These are phyloP conservation scores for Cryptococcus sp. DNA, from an alignment of 1,284 basidiomycete species.

Conservation along the genomic window DNA sequence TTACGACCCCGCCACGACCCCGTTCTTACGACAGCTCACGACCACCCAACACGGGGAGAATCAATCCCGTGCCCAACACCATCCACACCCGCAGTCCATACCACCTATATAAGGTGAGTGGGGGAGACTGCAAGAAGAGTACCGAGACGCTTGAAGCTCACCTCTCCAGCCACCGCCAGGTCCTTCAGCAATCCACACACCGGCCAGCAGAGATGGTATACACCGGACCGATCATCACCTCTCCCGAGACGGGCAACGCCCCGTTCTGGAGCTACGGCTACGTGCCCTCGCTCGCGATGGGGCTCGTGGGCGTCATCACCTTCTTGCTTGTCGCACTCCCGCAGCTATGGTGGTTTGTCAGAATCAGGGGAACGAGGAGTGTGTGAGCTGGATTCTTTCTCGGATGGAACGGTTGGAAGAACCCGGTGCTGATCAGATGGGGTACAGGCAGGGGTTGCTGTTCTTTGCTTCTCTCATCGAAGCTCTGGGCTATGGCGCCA, in stretches of 20 bases:
- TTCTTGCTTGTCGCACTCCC: constrained; percentile 17
- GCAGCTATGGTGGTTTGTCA: constrained; percentile 28
- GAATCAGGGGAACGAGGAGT: constrained; percentile 22
- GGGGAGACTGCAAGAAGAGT: too few species aligned
- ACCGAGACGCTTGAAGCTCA: too few species aligned
- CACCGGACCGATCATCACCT: constrained; percentile 20
- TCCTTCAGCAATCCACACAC: background rate
- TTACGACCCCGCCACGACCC: too few species aligned
- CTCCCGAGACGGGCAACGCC: constrained; percentile 17
- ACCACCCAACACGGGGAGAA: too few species aligned
- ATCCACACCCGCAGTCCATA: too few species aligned
- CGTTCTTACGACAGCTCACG: too few species aligned
- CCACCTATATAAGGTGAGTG: too few species aligned
- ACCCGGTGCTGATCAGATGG: background rate
- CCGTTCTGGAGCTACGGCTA: constrained; percentile 32
- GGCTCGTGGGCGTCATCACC: constrained; percentile 29
- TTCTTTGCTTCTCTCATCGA: constrained; percentile 28
- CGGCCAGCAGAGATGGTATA: constrained; percentile 23
- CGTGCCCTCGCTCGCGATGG: constrained; percentile 28
- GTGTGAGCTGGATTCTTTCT: constrained; percentile 18
- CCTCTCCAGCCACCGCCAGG: too few species aligned
- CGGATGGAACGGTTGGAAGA: background rate
- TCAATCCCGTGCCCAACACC: too few species aligned
- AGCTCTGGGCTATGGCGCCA: constrained; percentile 27
- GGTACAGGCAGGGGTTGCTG: constrained; percentile 20